Conservation (phyloP, 352 stramenopile genomes). For the Phytophthora meadii region DNA sequence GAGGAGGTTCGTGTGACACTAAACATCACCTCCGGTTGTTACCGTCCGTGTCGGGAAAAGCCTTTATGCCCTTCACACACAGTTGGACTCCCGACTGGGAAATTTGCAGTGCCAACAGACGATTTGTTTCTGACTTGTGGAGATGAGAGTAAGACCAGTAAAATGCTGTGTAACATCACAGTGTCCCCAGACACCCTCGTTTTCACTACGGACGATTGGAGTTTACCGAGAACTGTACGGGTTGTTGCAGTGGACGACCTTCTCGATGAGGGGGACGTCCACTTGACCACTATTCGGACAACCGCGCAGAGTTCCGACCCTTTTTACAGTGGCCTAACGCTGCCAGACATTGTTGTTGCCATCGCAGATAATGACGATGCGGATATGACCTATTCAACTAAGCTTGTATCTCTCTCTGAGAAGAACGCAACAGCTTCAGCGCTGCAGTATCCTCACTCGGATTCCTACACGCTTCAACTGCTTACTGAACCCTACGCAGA, state of each 20-base stretch:
- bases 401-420: constrained; percentile 49
- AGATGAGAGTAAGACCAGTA: constrained; percentile 16
- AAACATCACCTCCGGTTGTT: constrained; percentile 61
- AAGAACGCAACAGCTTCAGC: constrained; percentile 17
- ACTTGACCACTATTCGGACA: constrained; percentile 61
- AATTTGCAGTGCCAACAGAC: constrained; percentile 5
- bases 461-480: constrained; percentile 60
- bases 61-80: constrained; percentile 47
- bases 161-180: constrained; percentile 71
- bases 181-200: constrained; percentile 52
- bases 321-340: constrained; percentile 61
- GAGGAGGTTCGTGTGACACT: constrained; percentile 52
- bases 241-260: constrained; percentile 76
- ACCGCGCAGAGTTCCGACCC: constrained; percentile 54
- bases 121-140: constrained; percentile 31
- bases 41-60: constrained; percentile 47
- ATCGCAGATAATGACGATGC: constrained; percentile 76
- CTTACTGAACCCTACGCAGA: constrained; percentile 72
- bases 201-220: constrained; percentile 67
- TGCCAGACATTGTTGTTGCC: constrained; percentile 70
- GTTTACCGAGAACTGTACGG: constrained; percentile 64
- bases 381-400: constrained; percentile 55
- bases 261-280: constrained; percentile 71
- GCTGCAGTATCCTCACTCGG: constrained; percentile 29
- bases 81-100: constrained; percentile 13